Conservation (phyloP, 2,329 filamentous ascomycete species). For the Alternaria dauci region DNA sequence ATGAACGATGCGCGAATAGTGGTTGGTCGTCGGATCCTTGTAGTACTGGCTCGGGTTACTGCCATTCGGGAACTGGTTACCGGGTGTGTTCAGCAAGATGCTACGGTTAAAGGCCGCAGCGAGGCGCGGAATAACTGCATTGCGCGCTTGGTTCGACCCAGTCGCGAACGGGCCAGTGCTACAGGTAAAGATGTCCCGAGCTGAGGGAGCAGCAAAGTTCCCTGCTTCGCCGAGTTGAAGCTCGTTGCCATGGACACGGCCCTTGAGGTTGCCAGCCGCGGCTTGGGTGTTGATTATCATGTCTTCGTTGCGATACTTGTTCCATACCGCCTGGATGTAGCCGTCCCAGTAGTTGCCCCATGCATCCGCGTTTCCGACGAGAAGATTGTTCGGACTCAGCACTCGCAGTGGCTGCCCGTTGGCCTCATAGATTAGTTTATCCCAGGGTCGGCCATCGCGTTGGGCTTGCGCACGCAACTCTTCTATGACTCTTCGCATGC, state of each 20-base stretch:
- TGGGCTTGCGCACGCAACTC: conserved; percentile 64
- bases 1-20: conserved; percentile 70
- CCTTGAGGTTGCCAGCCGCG: conserved; percentile 62
- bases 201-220: conserved; percentile 65
- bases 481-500: conserved; percentile 64
- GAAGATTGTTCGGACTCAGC: conserved; percentile 56
- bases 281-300: conserved; percentile 73
- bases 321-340: conserved; percentile 63
- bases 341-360: conserved; percentile 62
- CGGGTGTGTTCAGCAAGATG: conserved; percentile 64
- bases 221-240: conserved; percentile 55
- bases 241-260: conserved; percentile 54
- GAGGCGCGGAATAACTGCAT: conserved; percentile 74
- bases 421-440: conserved; percentile 62
- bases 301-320: conserved; percentile 54
- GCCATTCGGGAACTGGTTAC: conserved; percentile 51
- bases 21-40: conserved; percentile 55
- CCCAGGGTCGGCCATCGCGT: conserved; percentile 67
- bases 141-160: conserved; percentile 52
- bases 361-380: conserved; percentile 56
- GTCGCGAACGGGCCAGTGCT: conserved; percentile 68
- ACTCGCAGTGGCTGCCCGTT: conserved; percentile 51
- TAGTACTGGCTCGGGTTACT: conserved; percentile 46
- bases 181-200: conserved; percentile 71
- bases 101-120: conserved; percentile 78